Conservation (phyloP, 495 filamentous ascomycete genomes). For the Aspergillus egyptiacus region DNA sequence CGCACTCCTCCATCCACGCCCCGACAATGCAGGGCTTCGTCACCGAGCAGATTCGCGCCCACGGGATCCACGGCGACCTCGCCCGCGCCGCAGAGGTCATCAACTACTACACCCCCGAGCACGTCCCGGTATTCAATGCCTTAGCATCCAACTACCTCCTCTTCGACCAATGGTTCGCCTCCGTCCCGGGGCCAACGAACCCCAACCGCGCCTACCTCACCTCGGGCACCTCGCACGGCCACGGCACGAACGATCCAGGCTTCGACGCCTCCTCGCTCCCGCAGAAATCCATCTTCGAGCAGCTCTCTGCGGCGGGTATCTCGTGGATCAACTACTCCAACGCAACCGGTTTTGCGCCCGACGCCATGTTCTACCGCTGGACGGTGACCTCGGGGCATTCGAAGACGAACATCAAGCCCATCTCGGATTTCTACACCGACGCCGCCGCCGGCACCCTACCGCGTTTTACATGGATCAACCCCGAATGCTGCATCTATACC, state of each 20-base stretch:
- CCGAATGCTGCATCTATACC: slow-evolving; percentile 45
- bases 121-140: slow-evolving; percentile 39
- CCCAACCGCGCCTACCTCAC: slow-evolving; percentile 46
- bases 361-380: slow-evolving; percentile 2
- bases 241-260: slow-evolving; percentile 39
- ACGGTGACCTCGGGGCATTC: slow-evolving; percentile 11
- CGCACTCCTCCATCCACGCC: slow-evolving; percentile 13
- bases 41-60: slow-evolving; percentile 38
- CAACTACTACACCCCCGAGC: slow-evolving; percentile 44
- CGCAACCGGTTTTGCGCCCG: not conserved
- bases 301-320: slow-evolving; percentile 36
- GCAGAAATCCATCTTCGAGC: slow-evolving; percentile 45
- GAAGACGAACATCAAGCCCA: slow-evolving; percentile 26
- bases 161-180: slow-evolving; percentile 46
- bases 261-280: slow-evolving; percentile 40
- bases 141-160: slow-evolving; percentile 47
- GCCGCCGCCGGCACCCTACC: slow-evolving; percentile 37
- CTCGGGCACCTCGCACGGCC: slow-evolving; percentile 45
- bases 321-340: slow-evolving; percentile 39
- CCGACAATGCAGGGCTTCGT: slow-evolving; percentile 39
- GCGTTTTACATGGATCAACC: slow-evolving; percentile 47
- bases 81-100: slow-evolving; percentile 40
- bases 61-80: slow-evolving; percentile 25
- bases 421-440: slow-evolving; percentile 35
- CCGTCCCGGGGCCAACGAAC: slow-evolving; percentile 44